Conservation (phyloP, 306 rosid species). For the Amphicarpaea edgeworthii region DNA sequence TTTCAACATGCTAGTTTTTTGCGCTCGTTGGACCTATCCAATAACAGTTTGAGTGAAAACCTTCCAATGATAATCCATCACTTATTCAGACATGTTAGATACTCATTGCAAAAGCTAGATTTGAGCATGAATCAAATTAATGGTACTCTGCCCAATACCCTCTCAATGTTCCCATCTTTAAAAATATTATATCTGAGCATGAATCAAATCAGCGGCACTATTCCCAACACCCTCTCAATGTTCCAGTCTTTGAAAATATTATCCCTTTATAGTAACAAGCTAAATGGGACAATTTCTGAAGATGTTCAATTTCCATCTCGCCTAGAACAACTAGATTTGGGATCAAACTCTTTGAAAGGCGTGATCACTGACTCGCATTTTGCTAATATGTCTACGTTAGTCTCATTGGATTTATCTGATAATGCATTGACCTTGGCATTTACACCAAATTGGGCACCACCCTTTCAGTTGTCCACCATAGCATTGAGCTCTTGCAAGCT, state of each 20-base stretch:
- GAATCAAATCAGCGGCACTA: constrained; percentile 25
- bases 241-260: background rate
- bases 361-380: constrained; percentile 22
- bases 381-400: background rate
- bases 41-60: too few species aligned
- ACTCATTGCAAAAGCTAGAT: too few species aligned
- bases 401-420: accelerated
- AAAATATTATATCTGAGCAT: background rate
- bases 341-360: constrained; percentile 31
- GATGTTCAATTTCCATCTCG: background rate
- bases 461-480: background rate
- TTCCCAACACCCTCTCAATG: background rate
- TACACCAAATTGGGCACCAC: background rate
- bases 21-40: background rate
- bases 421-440: background rate
- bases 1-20: background rate
- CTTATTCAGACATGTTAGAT: too few species aligned
- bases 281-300: background rate
- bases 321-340: background rate
- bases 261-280: background rate
- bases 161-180: too few species aligned
- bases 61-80: too few species aligned
- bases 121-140: too few species aligned
- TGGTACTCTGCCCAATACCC: too few species aligned
- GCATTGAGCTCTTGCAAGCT: background rate